Base-by-base conservation (phyloP, 2,329 filamentous ascomycete genomes). In the Epichloe gansuensis region DNA sequence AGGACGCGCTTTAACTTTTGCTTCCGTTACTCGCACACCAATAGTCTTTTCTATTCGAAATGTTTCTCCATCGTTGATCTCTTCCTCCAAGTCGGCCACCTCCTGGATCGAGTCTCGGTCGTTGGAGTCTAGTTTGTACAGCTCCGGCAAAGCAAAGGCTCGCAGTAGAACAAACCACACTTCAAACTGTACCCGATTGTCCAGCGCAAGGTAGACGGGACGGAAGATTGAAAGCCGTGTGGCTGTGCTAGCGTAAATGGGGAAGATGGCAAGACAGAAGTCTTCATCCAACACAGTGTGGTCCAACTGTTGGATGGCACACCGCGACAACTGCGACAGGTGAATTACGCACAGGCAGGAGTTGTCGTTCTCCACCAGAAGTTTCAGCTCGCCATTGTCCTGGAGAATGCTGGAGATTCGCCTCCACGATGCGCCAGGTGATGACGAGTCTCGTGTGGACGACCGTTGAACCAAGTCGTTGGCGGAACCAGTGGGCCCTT, bases 81-180 rank as follows among this genome's bases (percentile, higher is more conserved):
- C 71, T 4, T 67, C 63, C 48, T 72, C 68, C 12, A 67, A 54
- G 5, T 70, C 60, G 2, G 62, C 58, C 15, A 71, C 61, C 54
- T 76, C 75, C 15, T 67, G 66, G 3, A 77, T 65, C 17, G 72
- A 68, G 4, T 70, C 68, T 31, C 66, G 66, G 15, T 69, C 68
- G 12, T 71, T 63, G 9, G 72, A 60, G 42, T 80, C 74, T 15
- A 81, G 64, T 2, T 83, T 88, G 64, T 95, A 97, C 12, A 97
- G 76, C 61, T 96, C 90, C 0, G 93, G 91, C 46, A 95, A 84
- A 0, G 91, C 89, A 66, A 96, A 96, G 0, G 91, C 90, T 56
- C 91, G 82, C 34, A 98, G 69, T 9, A 98, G 73, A 6, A 95
- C 91, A 62, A 95, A 91, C 93, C 93, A 98, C 12, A 96, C 93